A percentile compares a stretch with the other conserved stretches of the same genome.
phyloP scores from a whole-genome alignment of 2,329 filamentous ascomycete species.

The Alternaria triticina region DNA sequence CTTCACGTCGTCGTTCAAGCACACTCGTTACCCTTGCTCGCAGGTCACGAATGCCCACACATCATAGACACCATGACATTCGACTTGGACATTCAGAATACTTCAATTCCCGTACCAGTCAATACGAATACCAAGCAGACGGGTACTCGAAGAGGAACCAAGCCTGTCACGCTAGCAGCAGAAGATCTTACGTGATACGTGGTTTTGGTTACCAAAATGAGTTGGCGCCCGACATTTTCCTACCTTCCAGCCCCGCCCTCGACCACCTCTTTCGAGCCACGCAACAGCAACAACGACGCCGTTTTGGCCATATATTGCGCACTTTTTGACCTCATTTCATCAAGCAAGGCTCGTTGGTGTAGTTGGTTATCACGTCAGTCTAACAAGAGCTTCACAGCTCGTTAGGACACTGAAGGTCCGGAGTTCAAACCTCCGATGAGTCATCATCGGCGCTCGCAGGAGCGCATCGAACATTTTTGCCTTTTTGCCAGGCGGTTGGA shows the following conservation, averaged over 20 bases:
- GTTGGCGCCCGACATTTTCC: neutral
- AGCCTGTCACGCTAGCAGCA: neutral
- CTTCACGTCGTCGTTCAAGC: too few relatives aligned
- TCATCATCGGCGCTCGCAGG: neutral
- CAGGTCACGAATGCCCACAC: too few relatives aligned
- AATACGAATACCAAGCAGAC: too few relatives aligned
- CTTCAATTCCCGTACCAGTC: neutral
- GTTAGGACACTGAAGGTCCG: conserved; percentile 17
- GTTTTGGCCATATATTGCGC: neutral
- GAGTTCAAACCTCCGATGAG: conserved; percentile 19
- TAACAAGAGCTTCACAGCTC: conserved; percentile 44
- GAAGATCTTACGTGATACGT: neutral
- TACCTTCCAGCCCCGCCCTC: neutral
- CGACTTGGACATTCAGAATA: neutral
- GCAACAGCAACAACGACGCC: neutral
- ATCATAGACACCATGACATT: too few relatives aligned
- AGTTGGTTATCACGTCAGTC: conserved; percentile 58
- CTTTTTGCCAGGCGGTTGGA: neutral
- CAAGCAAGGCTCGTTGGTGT: conserved; percentile 47
- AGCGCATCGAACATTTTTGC: neutral
- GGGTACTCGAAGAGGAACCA: too few relatives aligned
- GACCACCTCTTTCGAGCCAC: neutral
- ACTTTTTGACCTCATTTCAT: neutral
- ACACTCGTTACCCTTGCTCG: neutral
- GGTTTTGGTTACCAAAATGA: neutral